Evolutionary conservation across 139 green algal genomes (phyloP).

Genomic region (Yamagishiella unicocca): DNA sequence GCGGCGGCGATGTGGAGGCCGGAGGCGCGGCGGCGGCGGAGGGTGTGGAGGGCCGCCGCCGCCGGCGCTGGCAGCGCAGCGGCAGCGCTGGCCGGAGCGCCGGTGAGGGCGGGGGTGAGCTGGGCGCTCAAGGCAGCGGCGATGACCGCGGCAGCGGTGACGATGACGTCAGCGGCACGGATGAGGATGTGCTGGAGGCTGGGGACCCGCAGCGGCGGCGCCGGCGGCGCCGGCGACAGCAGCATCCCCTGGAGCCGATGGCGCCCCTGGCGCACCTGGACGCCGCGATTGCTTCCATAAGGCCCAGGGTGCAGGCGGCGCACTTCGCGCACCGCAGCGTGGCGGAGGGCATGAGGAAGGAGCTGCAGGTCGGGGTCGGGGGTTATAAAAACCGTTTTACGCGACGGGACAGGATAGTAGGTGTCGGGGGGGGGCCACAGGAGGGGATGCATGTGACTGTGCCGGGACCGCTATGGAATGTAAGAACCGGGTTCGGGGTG

Average conservation of each 20-base stretch:
- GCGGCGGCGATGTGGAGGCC: too few relatives aligned
- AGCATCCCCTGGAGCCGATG: background rate
- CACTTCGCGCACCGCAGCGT: slow-evolving; percentile 30
- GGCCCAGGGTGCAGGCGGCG: background rate
- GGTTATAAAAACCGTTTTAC: too few relatives aligned
- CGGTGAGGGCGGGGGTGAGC: background rate
- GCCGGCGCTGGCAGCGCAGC: background rate
- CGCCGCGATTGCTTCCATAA: background rate
- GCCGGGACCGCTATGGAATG: too few relatives aligned
- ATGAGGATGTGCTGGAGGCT: background rate
- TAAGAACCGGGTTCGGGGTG: too few relatives aligned
- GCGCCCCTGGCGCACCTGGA: background rate
- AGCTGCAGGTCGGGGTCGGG: slow-evolving; percentile 11
- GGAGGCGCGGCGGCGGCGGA: too few relatives aligned
- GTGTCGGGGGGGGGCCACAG: background rate
- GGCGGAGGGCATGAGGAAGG: background rate
- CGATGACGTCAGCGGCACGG: background rate
- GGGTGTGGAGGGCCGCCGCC: too few relatives aligned
- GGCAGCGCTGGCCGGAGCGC: background rate
- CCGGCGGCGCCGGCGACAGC: background rate
- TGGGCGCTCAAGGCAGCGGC: background rate
- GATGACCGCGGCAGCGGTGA: background rate
- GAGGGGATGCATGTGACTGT: too few relatives aligned
- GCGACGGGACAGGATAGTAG: too few relatives aligned
- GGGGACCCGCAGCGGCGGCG: background rate